A percentile compares a stretch with the other conserved stretches of the same genome.
phyloP scores from a whole-genome alignment of 2,329 filamentous ascomycete species.

The Penicillium sumatraense region DNA sequence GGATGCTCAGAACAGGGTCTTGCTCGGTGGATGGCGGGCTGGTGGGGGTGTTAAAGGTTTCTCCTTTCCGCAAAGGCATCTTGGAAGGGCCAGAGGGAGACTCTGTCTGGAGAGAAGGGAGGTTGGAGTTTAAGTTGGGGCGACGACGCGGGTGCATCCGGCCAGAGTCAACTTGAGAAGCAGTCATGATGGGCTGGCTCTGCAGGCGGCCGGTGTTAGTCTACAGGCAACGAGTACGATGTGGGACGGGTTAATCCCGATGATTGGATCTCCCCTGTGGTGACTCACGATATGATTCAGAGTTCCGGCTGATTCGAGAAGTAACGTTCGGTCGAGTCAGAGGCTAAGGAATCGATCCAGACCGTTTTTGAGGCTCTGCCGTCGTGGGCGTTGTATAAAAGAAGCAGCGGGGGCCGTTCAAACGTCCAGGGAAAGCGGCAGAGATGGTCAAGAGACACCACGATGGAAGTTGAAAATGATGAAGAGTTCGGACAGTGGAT shows the following conservation, averaged over 20 bases:
- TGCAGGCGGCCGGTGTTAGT: conserved; percentile 16
- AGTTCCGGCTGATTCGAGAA: conserved; percentile 19
- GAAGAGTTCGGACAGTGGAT: not conserved
- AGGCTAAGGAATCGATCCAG: conserved; percentile 12
- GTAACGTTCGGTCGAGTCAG: conserved; percentile 27
- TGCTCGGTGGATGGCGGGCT: conserved; percentile 44
- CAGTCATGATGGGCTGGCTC: conserved; percentile 34
- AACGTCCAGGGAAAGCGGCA: not conserved
- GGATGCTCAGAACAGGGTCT: conserved; percentile 50
- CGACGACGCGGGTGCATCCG: conserved; percentile 42
- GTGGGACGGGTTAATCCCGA: not conserved
- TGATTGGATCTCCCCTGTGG: not conserved
- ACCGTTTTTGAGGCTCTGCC: conserved; percentile 3
- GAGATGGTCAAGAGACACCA: too few species aligned
- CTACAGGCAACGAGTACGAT: not conserved
- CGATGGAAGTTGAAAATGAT: not conserved
- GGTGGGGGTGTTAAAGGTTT: conserved; percentile 61
- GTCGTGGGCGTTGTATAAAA: conserved; percentile 7
- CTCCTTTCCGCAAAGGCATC: conserved; percentile 69
- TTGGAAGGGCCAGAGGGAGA: conserved; percentile 39
- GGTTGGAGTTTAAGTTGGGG: conserved; percentile 33
- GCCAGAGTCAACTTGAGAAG: conserved; percentile 27
- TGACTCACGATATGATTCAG: conserved; percentile 24
- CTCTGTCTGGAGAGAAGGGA: conserved; percentile 33
- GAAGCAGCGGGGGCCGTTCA: not conserved